Percentiles rank a stretch among this genome's conserved stretches.
phyloP scores from a whole-genome alignment of 2,329 filamentous ascomycete species.

The Teratosphaeria viscida region DNA sequence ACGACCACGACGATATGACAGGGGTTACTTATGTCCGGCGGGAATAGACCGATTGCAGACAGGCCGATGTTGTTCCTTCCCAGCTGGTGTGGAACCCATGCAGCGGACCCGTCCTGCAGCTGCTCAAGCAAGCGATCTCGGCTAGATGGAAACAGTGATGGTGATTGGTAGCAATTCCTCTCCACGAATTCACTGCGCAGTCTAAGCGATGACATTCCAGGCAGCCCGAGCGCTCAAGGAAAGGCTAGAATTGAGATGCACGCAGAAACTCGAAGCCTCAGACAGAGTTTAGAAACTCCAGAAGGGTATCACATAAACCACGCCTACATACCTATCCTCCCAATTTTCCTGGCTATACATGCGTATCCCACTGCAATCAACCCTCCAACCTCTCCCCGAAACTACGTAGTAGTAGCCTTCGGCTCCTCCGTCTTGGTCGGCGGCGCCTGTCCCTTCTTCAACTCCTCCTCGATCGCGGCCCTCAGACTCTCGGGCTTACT shows the following conservation, averaged over 20 bases:
- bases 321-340: background rate
- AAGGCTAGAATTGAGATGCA: no score
- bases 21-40: background rate
- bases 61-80: background rate
- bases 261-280: background rate
- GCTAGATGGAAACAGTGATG: background rate
- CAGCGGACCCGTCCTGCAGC: background rate
- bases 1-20: background rate
- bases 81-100: background rate
- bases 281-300: background rate
- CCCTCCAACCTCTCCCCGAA: background rate
- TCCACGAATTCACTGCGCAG: no score
- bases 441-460: conserved; percentile 8
- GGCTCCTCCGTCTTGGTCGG: conserved; percentile 1
- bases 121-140: background rate
- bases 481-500: conserved; percentile 78
- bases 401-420: background rate
- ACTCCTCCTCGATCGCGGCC: conserved; percentile 34
- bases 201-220: no score
- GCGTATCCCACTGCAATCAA: background rate
- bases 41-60: background rate
- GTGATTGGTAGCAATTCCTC: background rate
- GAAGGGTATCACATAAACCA: background rate
- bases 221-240: no score
- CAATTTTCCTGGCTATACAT: background rate